Base-by-base conservation (phyloP, 176 grass and related monocot genomes). In the Paspalum notatum region DNA sequence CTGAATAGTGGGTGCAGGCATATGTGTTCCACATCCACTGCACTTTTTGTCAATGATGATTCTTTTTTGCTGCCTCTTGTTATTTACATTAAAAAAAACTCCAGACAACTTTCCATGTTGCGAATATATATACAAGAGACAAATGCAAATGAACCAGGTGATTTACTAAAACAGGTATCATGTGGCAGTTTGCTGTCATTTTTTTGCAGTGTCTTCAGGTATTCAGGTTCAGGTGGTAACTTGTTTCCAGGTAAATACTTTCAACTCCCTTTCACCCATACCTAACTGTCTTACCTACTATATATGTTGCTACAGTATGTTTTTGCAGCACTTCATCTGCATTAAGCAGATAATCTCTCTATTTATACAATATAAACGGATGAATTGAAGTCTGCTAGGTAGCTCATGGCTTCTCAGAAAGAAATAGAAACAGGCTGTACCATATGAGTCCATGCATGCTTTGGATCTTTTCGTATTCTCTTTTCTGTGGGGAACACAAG, bases 41-140 rank as follows among this genome's bases (percentile, higher is more conserved):
- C 25, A 46, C 67, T 85, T 69, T 85, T 72, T 54, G 75, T 45
- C 50, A 51, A 32, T 54, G 20, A 3, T 5, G 45, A 51, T 48
- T n/a, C 2, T 48, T 48, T 62, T 14, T 9, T 42, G 8, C 17
- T 18, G 26, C 32, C 26, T 50, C 37, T 64, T 50, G 5, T 9
- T 20, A 22, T 21, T 37, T 40, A 1, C n/a, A 5, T 32, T 76
- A 76, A 21, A 58, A 32, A 21, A 18, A 55, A n/a, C 42, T 22
- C 10, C 50, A 56, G 70, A 66, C 42, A 2, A 44, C 12, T 14
- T 8, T 21, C 46, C 21, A 41, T 43, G 38, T 14, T 58, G 40
- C 38, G 40, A n/a, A 57, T 38, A 32, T 22, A 58, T 9, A 26
- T 26, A 43, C 8, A 22, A 14, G 6, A 14, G 18, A 21, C 1